phyloP scores from a whole-genome alignment of 2,329 filamentous ascomycete species.

The Pseudogymnoascus sp. region DNA sequence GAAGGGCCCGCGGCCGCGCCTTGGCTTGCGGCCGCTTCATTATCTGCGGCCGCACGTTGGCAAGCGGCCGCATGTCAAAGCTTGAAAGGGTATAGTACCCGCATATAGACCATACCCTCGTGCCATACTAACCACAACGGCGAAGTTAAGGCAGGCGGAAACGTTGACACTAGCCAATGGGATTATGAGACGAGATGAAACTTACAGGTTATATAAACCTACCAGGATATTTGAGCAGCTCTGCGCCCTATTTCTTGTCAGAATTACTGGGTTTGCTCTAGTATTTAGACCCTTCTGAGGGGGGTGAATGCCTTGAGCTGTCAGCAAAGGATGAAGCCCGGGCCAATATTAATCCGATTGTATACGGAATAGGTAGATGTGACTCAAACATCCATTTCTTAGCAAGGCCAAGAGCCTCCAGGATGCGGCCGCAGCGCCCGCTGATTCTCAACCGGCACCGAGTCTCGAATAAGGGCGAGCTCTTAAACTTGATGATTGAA shows the following conservation, averaged over 20 bases:
- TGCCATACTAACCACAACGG: neutral
- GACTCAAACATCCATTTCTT: neutral
- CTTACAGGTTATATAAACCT: neutral
- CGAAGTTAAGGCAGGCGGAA: neutral
- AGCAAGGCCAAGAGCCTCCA: neutral
- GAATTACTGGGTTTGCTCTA: neutral
- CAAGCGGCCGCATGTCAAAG: neutral
- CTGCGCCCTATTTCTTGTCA: neutral
- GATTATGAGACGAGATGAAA: neutral
- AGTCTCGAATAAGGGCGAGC: neutral
- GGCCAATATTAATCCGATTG: neutral
- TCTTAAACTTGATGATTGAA: slow-evolving; percentile 10
- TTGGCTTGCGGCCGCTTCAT: slow-evolving; percentile 1
- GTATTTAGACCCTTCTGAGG: neutral
- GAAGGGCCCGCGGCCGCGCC: neutral
- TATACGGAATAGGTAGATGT: neutral
- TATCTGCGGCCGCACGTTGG: neutral
- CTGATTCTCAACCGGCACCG: slow-evolving; percentile 11
- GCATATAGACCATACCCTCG: neutral
- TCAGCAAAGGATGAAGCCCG: neutral
- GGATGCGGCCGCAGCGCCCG: neutral
- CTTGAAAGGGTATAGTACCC: neutral
- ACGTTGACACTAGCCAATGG: neutral
- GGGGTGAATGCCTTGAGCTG: neutral
- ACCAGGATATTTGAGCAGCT: neutral